Percentiles rank a stretch among this genome's conserved stretches.
phyloP scores from a whole-genome alignment of 345 rosid genomes.

The Pugionium cornutum region DNA sequence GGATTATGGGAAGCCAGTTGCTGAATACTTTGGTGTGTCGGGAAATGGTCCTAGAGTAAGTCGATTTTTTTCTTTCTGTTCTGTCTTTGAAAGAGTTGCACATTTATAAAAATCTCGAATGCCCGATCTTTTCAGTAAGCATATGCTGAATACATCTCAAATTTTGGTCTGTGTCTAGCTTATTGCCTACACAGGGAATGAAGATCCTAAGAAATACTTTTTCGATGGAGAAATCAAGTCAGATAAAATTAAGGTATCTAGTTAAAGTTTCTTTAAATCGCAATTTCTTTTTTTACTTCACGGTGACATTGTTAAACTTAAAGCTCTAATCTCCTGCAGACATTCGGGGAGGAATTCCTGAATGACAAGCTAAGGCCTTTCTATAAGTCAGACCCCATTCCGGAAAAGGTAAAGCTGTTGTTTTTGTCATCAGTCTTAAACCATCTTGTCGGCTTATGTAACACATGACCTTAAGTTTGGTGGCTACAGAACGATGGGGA shows the following conservation, averaged over 20 bases:
- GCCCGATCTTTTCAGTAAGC: background rate
- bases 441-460: conserved; percentile 17
- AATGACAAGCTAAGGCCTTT: conserved; percentile 87
- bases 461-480: conserved; percentile 8
- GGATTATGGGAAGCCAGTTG: conserved; percentile 87
- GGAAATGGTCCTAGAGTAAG: conserved; percentile 68
- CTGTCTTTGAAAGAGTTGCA: background rate
- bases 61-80: background rate
- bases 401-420: conserved; percentile 60
- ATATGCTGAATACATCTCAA: background rate
- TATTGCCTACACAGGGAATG: conserved; percentile 86
- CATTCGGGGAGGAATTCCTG: conserved; percentile 67
- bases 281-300: background rate
- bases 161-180: conserved; percentile 48
- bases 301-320: background rate
- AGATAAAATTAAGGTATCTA: conserved; percentile 70
- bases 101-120: background rate
- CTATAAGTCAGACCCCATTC: conserved; percentile 91
- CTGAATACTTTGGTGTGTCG: conserved; percentile 86
- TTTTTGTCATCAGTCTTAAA: conserved; percentile 25
- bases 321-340: conserved; percentile 42
- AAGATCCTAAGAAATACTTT: conserved; percentile 67
- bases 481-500: conserved; percentile 80
- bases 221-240: conserved; percentile 67
- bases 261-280: conserved; percentile 12